A percentile compares a stretch with the other conserved stretches of the same genome.
Evolutionary conservation across 78 protist species (phyloP).

Genomic region (Chrysochromulina parva): DNA sequence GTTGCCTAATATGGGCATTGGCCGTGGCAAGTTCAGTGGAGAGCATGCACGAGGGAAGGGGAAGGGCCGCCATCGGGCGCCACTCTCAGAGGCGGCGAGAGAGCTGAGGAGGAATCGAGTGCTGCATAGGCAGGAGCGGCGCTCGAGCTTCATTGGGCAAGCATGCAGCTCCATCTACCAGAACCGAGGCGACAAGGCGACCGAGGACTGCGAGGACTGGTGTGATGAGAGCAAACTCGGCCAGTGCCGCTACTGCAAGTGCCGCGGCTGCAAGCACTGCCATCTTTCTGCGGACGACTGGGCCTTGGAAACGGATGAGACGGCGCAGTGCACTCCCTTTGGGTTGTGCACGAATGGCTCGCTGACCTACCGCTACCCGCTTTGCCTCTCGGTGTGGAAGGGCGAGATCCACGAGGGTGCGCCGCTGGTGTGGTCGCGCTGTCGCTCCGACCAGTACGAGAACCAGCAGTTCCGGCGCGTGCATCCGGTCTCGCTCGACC

Average conservation of each 20-base stretch:
- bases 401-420: neutral
- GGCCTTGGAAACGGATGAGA: too few species aligned
- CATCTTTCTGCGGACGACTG: neutral
- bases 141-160: neutral
- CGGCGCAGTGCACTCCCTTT: neutral
- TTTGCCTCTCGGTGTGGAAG: neutral
- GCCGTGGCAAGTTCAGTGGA: too few species aligned
- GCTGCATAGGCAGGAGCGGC: neutral
- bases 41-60: too few species aligned
- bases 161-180: neutral
- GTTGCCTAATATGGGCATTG: too few species aligned
- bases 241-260: slow-evolving; percentile 3
- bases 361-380: neutral
- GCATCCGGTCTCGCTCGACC: too few species aligned
- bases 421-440: slow-evolving; percentile 7
- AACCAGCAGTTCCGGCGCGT: neutral
- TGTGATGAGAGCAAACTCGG: neutral
- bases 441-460: neutral
- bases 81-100: too few species aligned
- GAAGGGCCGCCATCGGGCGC: too few species aligned
- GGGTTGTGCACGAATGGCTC: neutral
- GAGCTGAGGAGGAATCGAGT: too few species aligned
- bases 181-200: neutral
- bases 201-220: slow-evolving; percentile 17
- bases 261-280: neutral